Evolutionary conservation across 2,329 filamentous ascomycete genomes (phyloP).

Genomic region (Atkinsonella hypoxylon): DNA sequence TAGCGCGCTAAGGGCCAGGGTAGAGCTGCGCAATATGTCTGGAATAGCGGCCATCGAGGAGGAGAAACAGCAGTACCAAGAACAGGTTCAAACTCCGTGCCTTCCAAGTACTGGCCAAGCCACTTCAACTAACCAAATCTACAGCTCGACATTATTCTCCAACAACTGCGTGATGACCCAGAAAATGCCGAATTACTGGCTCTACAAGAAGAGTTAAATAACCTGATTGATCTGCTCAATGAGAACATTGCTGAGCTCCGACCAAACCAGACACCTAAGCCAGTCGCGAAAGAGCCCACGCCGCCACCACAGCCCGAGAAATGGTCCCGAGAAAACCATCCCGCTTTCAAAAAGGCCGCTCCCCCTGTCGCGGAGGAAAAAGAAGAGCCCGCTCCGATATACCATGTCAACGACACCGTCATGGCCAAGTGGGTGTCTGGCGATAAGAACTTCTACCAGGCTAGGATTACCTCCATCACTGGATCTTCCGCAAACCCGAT

Average conservation of each 20-base stretch:
- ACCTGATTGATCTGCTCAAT: constrained; percentile 68
- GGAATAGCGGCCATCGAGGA: constrained; percentile 32
- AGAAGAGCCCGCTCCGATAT: constrained; percentile 42
- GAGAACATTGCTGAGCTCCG: constrained; percentile 72
- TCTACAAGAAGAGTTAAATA: constrained; percentile 70
- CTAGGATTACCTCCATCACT: constrained; percentile 85
- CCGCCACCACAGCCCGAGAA: constrained; percentile 50
- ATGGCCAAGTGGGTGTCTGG: constrained; percentile 84
- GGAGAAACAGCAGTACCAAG: constrained; percentile 42
- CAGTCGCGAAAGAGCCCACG: constrained; percentile 31
- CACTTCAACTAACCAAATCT: constrained; percentile 10
- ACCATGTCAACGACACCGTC: constrained; percentile 80
- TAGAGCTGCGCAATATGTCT: constrained; percentile 14
- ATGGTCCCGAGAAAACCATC: constrained; percentile 72
- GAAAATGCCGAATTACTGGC: constrained; percentile 66
- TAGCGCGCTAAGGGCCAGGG: neutral
- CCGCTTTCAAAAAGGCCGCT: constrained; percentile 52
- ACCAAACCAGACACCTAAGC: constrained; percentile 32
- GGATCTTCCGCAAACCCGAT: constrained; percentile 84
- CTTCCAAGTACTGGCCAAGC: neutral
- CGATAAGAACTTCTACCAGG: constrained; percentile 83
- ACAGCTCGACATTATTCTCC: constrained; percentile 66
- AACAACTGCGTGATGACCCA: constrained; percentile 67
- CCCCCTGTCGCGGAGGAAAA: constrained; percentile 38
- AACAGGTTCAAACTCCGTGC: constrained; percentile 32